phyloP scores from a whole-genome alignment of 1,284 basidiomycete species.

The Pyrrhoderma lamaoense region DNA sequence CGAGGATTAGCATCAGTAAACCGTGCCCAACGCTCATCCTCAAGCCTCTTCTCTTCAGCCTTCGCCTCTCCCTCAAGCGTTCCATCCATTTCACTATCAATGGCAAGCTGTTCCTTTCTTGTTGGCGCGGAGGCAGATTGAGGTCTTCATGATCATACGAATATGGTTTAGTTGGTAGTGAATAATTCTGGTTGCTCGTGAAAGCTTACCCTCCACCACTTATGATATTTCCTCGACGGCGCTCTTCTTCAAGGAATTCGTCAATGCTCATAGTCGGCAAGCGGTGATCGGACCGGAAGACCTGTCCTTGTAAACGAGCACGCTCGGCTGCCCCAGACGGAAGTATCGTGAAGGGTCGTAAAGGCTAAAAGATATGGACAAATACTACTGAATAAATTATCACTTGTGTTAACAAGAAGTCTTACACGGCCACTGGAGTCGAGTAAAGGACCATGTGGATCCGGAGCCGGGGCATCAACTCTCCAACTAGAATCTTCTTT shows the following conservation, averaged over 20 bases:
- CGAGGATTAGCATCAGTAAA: constrained; percentile 76
- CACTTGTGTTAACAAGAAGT: background rate
- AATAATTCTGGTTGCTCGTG: background rate
- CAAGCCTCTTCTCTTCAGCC: constrained; percentile 67
- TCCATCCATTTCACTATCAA: constrained; percentile 83
- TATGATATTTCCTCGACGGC: constrained; percentile 79
- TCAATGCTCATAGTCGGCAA: constrained; percentile 96
- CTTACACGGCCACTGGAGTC: constrained; percentile 70
- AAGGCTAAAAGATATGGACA: constrained; percentile 40
- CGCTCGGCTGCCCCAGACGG: constrained; percentile 63
- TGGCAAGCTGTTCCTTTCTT: constrained; percentile 65
- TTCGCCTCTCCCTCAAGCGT: constrained; percentile 63
- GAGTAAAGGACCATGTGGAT: constrained; percentile 60
- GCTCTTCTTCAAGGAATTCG: constrained; percentile 88
- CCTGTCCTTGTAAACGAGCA: constrained; percentile 65
- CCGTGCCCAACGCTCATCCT: constrained; percentile 83
- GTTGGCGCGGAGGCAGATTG: constrained; percentile 63
- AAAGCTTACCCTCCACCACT: constrained; percentile 80
- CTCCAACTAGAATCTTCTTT: constrained; percentile 60
- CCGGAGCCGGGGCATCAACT: constrained; percentile 51
- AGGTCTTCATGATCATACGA: constrained; percentile 37
- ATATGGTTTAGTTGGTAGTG: constrained; percentile 13
- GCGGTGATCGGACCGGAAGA: constrained; percentile 82
- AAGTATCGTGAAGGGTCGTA: constrained; percentile 89
- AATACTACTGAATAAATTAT: background rate